phyloP scores from a whole-genome alignment of 306 rosid species.

The Nissolia schottii region DNA sequence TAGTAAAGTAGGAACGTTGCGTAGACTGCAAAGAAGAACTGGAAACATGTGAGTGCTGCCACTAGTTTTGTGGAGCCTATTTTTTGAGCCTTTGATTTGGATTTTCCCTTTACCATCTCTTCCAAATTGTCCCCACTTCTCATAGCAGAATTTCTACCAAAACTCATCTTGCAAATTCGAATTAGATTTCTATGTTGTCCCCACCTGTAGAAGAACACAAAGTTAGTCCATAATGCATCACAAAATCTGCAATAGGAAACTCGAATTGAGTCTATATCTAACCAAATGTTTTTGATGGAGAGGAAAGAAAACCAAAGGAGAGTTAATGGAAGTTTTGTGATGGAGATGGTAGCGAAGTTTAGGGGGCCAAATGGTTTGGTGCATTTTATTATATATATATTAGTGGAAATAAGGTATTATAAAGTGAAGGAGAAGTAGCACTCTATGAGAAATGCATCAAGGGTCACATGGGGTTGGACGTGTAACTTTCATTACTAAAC shows the following conservation, averaged over 20 bases:
- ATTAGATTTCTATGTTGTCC: conserved; percentile 16
- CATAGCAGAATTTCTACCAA: conserved; percentile 33
- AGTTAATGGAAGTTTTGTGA: not conserved
- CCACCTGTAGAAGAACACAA: conserved; percentile 41
- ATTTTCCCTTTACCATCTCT: conserved; percentile 77
- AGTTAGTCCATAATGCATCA: not conserved
- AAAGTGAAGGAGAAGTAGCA: conserved; percentile 34
- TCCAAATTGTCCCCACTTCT: conserved; percentile 64
- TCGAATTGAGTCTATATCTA: too few relatives aligned
- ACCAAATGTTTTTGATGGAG: conserved; percentile 40
- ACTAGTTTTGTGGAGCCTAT: conserved; percentile 50
- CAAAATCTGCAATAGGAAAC: not conserved
- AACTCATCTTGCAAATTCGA: conserved; percentile 38
- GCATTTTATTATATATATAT: conserved; percentile 5
- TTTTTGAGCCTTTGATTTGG: conserved; percentile 46
- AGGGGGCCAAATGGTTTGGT: too few relatives aligned
- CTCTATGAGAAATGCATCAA: conserved; percentile 53
- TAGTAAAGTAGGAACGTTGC: conserved; percentile 84
- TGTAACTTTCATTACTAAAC: conserved; percentile 42
- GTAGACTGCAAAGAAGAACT: conserved; percentile 79
- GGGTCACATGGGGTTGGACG: conserved; percentile 89
- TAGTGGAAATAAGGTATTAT: conserved; percentile 17
- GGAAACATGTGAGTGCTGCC: conserved; percentile 78
- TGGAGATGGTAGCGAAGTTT: conserved; percentile 12
- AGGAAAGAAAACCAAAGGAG: too few relatives aligned